A percentile compares a stretch with the other conserved stretches of the same genome.
Conservation (phyloP, 441 rosid genomes). For the Isatis lusitanica region DNA sequence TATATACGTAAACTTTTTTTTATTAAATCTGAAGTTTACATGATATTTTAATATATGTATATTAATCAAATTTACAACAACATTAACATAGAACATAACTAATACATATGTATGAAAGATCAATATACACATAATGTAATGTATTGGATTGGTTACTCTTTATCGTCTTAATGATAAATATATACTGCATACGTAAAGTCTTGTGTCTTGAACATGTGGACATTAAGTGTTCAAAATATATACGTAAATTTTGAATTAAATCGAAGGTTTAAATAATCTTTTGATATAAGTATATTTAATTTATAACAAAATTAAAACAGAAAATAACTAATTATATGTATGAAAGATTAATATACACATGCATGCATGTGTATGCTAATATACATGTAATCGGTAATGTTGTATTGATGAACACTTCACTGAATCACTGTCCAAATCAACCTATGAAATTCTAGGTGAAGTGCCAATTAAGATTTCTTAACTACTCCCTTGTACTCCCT, state of each 20-base stretch:
- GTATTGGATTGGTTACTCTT: background rate
- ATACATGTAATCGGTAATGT: background rate
- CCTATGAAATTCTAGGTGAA: background rate
- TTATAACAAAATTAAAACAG: background rate
- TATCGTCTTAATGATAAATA: background rate
- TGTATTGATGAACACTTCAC: background rate
- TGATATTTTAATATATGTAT: no score
- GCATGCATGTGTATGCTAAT: background rate
- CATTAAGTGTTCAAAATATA: background rate
- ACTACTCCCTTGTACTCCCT: background rate
- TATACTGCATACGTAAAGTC: background rate
- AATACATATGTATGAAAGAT: no score
- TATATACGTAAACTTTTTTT: no score
- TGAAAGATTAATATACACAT: background rate
- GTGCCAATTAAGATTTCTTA: slow-evolving; percentile 4
- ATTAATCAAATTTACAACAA: no score
- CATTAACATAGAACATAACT: no score
- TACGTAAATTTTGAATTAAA: background rate
- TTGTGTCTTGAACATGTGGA: background rate
- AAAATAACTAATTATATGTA: background rate
- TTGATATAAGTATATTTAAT: background rate
- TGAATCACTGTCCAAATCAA: background rate
- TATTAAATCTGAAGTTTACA: no score
- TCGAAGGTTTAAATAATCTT: background rate
- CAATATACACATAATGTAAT: no score